Percentiles rank a stretch among this genome's conserved stretches.
phyloP scores from a whole-genome alignment of 768 basidiomycete species.

The Russula emetica region DNA sequence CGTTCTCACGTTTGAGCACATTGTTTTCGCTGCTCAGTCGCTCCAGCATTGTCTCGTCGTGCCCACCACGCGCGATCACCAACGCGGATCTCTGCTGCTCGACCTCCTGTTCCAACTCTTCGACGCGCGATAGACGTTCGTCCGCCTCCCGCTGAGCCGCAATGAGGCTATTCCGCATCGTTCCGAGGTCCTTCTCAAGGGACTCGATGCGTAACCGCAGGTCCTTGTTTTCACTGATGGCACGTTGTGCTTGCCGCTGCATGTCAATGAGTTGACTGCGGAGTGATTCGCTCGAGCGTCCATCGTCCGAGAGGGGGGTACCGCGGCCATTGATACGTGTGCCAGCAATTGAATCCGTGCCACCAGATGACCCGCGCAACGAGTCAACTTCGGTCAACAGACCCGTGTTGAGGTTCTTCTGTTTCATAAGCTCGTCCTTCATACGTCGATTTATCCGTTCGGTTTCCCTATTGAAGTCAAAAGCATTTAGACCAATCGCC shows the following conservation, averaged over 20 bases:
- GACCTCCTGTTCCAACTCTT: slow-evolving; percentile 78
- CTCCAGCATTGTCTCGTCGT: slow-evolving; percentile 73
- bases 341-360: slow-evolving; percentile 47
- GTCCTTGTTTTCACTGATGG: slow-evolving; percentile 72
- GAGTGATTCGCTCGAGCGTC: slow-evolving; percentile 46
- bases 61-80: slow-evolving; percentile 66
- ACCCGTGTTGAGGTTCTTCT: slow-evolving; percentile 73
- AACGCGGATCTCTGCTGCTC: slow-evolving; percentile 71
- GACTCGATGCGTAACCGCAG: slow-evolving; percentile 65
- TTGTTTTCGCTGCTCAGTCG: slow-evolving; percentile 80
- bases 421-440: slow-evolving; percentile 91
- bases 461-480: slow-evolving; percentile 62
- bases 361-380: slow-evolving; percentile 52
- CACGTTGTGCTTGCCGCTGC: slow-evolving; percentile 69
- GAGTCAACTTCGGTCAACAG: slow-evolving; percentile 84
- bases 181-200: slow-evolving; percentile 71
- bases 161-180: slow-evolving; percentile 63
- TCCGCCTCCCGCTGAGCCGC: slow-evolving; percentile 75
- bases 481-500: slow-evolving; percentile 25
- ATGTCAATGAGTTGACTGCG: slow-evolving; percentile 72
- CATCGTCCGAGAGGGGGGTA: slow-evolving; percentile 76
- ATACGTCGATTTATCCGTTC: slow-evolving; percentile 97
- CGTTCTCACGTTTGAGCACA: slow-evolving; percentile 76
- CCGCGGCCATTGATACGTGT: slow-evolving; percentile 66
- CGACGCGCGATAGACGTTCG: slow-evolving; percentile 67